Conservation (phyloP, 306 rosid genomes). For the Prunus dulcis region DNA sequence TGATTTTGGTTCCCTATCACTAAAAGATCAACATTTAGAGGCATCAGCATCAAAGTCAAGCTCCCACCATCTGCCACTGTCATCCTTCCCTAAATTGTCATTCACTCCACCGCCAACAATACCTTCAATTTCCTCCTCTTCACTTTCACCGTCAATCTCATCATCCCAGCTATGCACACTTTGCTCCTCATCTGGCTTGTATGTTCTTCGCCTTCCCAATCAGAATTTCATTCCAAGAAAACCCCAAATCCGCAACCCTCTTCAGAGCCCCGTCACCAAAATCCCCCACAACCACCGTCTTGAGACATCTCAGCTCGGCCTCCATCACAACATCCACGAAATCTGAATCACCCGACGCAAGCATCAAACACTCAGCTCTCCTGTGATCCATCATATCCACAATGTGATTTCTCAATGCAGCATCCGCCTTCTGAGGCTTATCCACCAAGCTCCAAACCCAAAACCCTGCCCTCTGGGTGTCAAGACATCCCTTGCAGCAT, state of each 20-base stretch:
- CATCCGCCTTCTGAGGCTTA: constrained; percentile 50
- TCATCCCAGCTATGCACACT: constrained; percentile 21
- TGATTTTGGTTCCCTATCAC: too few species aligned
- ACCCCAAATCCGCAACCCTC: constrained; percentile 63
- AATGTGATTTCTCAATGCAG: constrained; percentile 46
- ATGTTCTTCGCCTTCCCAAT: constrained; percentile 64
- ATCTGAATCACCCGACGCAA: constrained; percentile 75
- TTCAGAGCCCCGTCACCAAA: constrained; percentile 57
- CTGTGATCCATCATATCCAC: constrained; percentile 68
- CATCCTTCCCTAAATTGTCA: constrained; percentile 31
- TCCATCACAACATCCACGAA: constrained; percentile 64
- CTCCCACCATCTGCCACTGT: constrained; percentile 64
- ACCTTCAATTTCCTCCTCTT: constrained; percentile 38
- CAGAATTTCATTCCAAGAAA: constrained; percentile 79
- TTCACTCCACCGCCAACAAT: constrained; percentile 24
- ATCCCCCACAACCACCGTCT: constrained; percentile 79
- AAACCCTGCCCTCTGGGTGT: constrained; percentile 38
- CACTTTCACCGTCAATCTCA: constrained; percentile 16
- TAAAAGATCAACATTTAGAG: too few species aligned
- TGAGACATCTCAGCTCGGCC: constrained; percentile 66
- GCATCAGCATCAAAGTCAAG: constrained; percentile 35
- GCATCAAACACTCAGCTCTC: constrained; percentile 64
- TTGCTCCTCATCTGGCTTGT: constrained; percentile 42
- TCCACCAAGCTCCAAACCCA: constrained; percentile 48
- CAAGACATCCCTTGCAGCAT: constrained; percentile 52